phyloP scores from a whole-genome alignment of 257 asterid genomes.

The Penstemon barbatus region DNA sequence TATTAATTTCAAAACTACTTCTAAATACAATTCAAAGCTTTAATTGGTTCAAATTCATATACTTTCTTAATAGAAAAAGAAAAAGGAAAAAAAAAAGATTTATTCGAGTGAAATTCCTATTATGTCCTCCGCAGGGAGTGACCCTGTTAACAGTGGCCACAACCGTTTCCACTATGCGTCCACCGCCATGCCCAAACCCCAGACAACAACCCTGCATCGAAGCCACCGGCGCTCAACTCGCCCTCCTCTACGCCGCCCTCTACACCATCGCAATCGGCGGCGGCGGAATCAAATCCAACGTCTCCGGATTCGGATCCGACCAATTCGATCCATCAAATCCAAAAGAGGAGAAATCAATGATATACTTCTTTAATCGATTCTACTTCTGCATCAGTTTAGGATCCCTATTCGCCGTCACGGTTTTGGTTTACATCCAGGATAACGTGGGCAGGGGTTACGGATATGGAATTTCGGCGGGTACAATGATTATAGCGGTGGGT shows the following conservation, averaged over 20 bases:
- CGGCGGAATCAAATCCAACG: conserved; percentile 87
- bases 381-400: conserved; percentile 83
- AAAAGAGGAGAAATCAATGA: conserved; percentile 64
- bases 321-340: conserved; percentile 72
- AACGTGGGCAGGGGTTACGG: conserved; percentile 87
- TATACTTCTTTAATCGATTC: conserved; percentile 78
- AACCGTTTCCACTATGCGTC: conserved; percentile 67
- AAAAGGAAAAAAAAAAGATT: too few species aligned
- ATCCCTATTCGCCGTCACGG: conserved; percentile 74
- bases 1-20: too few species aligned
- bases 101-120: background rate
- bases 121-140: conserved; percentile 52
- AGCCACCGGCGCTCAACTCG: conserved; percentile 59
- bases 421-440: conserved; percentile 79
- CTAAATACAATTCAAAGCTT: too few species aligned
- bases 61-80: too few species aligned
- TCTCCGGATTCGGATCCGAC: conserved; percentile 88
- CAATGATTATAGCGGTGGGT: conserved; percentile 61
- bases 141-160: conserved; percentile 66
- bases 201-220: conserved; percentile 46
- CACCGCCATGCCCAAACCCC: conserved; percentile 59
- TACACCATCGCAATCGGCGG: conserved; percentile 82
- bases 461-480: conserved; percentile 78
- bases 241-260: conserved; percentile 70
- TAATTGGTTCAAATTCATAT: too few species aligned